Evolutionary conservation across 257 asterid genomes (phyloP).

Genomic region (Solanum virginianum): DNA sequence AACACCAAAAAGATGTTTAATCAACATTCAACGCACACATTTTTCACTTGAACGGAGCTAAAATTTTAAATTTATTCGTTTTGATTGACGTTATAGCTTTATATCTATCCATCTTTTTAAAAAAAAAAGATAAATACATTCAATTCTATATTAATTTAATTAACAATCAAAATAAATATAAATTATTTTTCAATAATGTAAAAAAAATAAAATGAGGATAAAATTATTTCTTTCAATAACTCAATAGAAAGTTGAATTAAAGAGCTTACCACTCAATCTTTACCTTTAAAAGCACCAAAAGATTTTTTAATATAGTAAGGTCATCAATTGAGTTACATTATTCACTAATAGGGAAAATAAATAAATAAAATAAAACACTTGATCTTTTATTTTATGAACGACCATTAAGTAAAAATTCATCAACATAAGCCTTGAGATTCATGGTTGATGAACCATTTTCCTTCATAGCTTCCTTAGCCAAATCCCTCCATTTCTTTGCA

Average conservation of each 20-base stretch:
- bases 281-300: neutral
- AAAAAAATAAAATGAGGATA: too few species aligned
- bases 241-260: too few species aligned
- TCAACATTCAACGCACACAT: neutral
- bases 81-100: too few species aligned
- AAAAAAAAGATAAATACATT: neutral
- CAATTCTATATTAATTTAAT: too few species aligned
- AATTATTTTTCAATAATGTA: too few species aligned
- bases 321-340: neutral
- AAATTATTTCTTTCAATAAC: too few species aligned
- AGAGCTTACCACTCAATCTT: neutral
- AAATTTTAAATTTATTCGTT: neutral
- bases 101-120: too few species aligned
- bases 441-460: conserved; percentile 20
- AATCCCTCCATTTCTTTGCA: conserved; percentile 26
- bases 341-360: neutral
- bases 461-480: conserved; percentile 21
- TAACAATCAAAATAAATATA: too few species aligned
- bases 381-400: neutral
- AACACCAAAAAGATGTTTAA: neutral
- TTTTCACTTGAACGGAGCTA: neutral
- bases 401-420: neutral
- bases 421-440: conserved; percentile 18
- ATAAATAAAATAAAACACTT: neutral
- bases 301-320: too few species aligned